Conservation (phyloP, 2,329 filamentous ascomycete genomes). For the Pseudogymnoascus sp. region DNA sequence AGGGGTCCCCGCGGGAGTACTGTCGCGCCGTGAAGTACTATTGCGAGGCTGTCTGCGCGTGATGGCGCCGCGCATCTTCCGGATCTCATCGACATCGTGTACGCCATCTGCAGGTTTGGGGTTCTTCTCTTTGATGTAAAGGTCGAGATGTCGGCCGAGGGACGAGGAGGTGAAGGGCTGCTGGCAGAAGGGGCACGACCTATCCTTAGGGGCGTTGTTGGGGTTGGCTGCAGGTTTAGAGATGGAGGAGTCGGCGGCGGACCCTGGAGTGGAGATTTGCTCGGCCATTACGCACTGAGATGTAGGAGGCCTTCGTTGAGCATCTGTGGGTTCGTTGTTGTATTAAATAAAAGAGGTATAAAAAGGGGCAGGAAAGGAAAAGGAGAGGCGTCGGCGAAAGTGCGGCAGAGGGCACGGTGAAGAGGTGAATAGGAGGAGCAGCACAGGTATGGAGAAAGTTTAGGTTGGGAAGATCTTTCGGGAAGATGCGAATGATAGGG, state of each 20-base stretch:
- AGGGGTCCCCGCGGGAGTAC: slow-evolving; percentile 50
- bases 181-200: slow-evolving; percentile 77
- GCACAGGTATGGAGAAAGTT: slow-evolving; percentile 3
- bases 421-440: slow-evolving; percentile 2
- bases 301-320: slow-evolving; percentile 3
- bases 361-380: background rate
- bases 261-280: slow-evolving; percentile 29
- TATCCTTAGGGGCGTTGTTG: slow-evolving; percentile 58
- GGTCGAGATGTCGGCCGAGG: slow-evolving; percentile 84
- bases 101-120: slow-evolving; percentile 79
- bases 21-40: slow-evolving; percentile 47
- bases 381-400: background rate
- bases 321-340: background rate
- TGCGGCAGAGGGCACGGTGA: background rate
- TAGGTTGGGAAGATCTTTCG: slow-evolving; percentile 9
- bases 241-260: slow-evolving; percentile 26
- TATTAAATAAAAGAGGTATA: background rate
- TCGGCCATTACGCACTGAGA: slow-evolving; percentile 25
- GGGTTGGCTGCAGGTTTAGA: background rate
- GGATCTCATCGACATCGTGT: slow-evolving; percentile 85
- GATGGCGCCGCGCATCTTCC: slow-evolving; percentile 73
- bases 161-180: slow-evolving; percentile 92
- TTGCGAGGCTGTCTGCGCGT: slow-evolving; percentile 76
- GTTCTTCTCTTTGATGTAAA: slow-evolving; percentile 91
- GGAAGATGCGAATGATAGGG: slow-evolving; percentile 10